A percentile compares a stretch with the other conserved stretches of the same genome.
Conservation (phyloP, 768 basidiomycete genomes). For the Lactarius hatsudake region DNA sequence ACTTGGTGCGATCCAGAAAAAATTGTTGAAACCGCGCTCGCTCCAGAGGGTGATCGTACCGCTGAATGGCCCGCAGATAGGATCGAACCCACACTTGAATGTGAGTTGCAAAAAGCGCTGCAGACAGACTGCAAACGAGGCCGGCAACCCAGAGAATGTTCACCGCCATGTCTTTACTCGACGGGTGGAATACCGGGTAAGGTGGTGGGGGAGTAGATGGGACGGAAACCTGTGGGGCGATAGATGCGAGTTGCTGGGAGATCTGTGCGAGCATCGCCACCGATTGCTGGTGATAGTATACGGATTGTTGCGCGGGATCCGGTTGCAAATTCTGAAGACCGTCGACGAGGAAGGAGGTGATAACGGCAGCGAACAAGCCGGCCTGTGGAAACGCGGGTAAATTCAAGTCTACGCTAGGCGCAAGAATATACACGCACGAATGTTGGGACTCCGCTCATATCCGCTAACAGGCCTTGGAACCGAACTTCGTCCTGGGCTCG, state of each 20-base stretch:
- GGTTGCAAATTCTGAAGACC: not conserved
- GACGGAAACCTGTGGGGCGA: not conserved
- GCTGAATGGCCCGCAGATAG: not conserved
- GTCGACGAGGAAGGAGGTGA: not conserved
- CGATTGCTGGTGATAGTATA: not conserved
- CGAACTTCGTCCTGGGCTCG: not conserved
- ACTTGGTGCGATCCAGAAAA: not conserved
- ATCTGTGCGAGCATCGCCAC: not conserved
- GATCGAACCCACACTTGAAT: conserved; percentile 4
- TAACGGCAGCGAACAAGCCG: conserved; percentile 10
- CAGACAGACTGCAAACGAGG: conserved; percentile 6
- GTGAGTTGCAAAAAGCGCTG: not conserved
- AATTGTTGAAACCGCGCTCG: not conserved
- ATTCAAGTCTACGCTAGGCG: not conserved
- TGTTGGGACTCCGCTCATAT: not conserved
- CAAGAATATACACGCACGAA: not conserved
- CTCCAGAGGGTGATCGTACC: not conserved
- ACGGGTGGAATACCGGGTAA: not conserved
- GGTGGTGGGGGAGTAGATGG: not conserved
- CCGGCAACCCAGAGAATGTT: too few species aligned
- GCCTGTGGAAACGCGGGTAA: not conserved
- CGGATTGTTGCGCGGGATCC: not conserved
- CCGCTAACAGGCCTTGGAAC: not conserved
- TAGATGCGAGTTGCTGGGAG: conserved; percentile 3
- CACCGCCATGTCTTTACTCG: too few species aligned